Evolutionary conservation across 768 basidiomycete genomes (phyloP), one percentile per base, ranked within the genome.

Genomic region (Russula compacta): DNA sequence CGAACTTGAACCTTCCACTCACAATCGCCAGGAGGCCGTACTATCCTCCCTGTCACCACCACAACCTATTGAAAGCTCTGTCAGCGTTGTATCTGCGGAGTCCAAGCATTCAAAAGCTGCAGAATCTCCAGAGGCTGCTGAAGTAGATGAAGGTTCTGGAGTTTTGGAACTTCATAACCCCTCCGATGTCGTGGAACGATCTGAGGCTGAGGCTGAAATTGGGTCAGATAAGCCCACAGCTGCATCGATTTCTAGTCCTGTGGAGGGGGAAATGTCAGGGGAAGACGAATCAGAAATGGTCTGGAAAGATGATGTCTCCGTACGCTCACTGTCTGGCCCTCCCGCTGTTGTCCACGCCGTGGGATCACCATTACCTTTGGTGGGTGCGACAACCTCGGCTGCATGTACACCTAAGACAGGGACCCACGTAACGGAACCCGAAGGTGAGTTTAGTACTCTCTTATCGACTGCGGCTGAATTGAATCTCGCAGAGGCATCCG

Each of bases 291-390:
- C 47, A 43, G 44, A 38, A 9, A 54, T 21, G 1, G n/a, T 21
- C 8, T 12, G 32, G 21, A 42, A 53, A 32, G 61, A 62, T 24
- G 32, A 49, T 32, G 19, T 38, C 19, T 58, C 57, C 1, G 39
- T 49, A 43, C 56, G 33, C 24, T 48, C 56, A 54, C 39, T n/a
- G 7, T 61, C 52, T 10, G 57, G 49, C 21, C 52, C 61, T 19
- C 17, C 39, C n/a, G 44, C 8, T 14, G 17, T 24, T 12, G 29
- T 32, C n/a, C 52, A 47, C 29, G 35, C 56, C 17, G 40, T 32
- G 40, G 51, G 17, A 44, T 40, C 46, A 19, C 56, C 40, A 0
- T 35, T 24, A 40, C 33, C 52, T 17, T 48, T 63, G 12, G 57
- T 19, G 12, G 56, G 17, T 14, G 29, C 39, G 36, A 36, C 35